Percentiles rank a stretch among this genome's conserved stretches.
Evolutionary conservation across 768 basidiomycete species (phyloP).

Genomic region (Candolleomyces aberdarensis): DNA sequence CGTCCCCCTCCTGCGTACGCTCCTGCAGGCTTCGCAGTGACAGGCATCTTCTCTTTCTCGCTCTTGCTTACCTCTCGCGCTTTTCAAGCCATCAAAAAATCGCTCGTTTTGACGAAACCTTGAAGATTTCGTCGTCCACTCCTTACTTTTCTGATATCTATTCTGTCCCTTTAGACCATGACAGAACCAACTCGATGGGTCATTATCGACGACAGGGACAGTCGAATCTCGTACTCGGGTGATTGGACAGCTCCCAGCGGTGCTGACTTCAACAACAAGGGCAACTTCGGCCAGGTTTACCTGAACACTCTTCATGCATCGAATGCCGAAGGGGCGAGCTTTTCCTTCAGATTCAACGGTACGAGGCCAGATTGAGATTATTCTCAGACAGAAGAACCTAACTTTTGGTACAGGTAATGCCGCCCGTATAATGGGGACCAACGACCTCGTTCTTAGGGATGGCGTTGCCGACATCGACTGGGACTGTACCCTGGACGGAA

Average conservation of each 20-base stretch:
- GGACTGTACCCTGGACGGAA: slow-evolving; percentile 5
- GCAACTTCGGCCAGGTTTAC: background rate
- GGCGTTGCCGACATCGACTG: background rate
- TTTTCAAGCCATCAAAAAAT: background rate
- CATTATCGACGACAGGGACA: slow-evolving; percentile 3
- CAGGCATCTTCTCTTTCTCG: background rate
- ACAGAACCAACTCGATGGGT: slow-evolving; percentile 3
- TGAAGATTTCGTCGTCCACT: background rate
- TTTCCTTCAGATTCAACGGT: slow-evolving; percentile 1
- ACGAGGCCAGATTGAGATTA: background rate
- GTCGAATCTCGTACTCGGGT: background rate
- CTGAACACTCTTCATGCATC: background rate
- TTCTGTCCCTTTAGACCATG: background rate
- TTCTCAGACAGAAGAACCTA: background rate
- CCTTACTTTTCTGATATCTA: background rate
- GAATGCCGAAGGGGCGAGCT: background rate
- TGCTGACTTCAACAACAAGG: background rate
- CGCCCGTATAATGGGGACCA: slow-evolving; percentile 2
- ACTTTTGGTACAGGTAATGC: background rate
- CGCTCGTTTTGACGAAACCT: background rate
- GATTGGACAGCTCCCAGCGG: background rate
- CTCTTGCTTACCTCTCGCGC: background rate
- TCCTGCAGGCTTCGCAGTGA: no score
- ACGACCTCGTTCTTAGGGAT: background rate
- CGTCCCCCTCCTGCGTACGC: no score